These are phyloP conservation scores for Corchorus capsularis DNA, from an alignment of 345 rosid genomes.

Conservation along the genomic window DNA sequence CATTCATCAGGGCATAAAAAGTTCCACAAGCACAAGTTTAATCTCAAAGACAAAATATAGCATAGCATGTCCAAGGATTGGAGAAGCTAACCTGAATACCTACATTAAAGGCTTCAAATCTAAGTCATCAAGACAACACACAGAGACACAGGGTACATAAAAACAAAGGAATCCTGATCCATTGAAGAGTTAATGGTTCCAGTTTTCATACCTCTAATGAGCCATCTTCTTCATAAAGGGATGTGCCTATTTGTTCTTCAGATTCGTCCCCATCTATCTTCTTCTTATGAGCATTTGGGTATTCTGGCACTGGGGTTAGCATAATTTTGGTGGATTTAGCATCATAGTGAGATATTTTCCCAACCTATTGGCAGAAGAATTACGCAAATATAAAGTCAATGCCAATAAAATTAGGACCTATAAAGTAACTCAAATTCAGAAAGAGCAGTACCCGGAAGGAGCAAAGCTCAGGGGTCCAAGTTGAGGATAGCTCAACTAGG, in stretches of 20 bases:
- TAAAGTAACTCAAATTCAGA: conserved; percentile 12
- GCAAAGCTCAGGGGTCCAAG: conserved; percentile 92
- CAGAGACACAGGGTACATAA: neutral
- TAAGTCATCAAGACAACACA: neutral
- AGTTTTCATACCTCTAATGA: conserved; percentile 57
- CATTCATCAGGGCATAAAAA: neutral
- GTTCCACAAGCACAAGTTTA: neutral
- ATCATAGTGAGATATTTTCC: conserved; percentile 65
- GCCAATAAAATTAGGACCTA: conserved; percentile 17
- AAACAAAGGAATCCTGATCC: conserved; percentile 8
- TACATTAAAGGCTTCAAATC: conserved; percentile 2
- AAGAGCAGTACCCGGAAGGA: conserved; percentile 59
- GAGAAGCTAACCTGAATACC: neutral
- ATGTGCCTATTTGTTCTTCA: conserved; percentile 39
- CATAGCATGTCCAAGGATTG: neutral
- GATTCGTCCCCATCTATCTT: conserved; percentile 45
- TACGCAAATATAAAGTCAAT: conserved; percentile 9
- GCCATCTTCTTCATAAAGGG: conserved; percentile 73
- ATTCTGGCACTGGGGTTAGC: conserved; percentile 60
- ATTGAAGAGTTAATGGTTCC: conserved; percentile 4
- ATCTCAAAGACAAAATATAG: neutral
- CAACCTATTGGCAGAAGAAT: conserved; percentile 59
- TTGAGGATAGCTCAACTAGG: conserved; percentile 75
- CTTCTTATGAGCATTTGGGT: conserved; percentile 52
- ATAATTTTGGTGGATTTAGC: conserved; percentile 52